Evolutionary conservation across 1,284 basidiomycete genomes (phyloP).

Genomic region (Rhodofomes roseus): DNA sequence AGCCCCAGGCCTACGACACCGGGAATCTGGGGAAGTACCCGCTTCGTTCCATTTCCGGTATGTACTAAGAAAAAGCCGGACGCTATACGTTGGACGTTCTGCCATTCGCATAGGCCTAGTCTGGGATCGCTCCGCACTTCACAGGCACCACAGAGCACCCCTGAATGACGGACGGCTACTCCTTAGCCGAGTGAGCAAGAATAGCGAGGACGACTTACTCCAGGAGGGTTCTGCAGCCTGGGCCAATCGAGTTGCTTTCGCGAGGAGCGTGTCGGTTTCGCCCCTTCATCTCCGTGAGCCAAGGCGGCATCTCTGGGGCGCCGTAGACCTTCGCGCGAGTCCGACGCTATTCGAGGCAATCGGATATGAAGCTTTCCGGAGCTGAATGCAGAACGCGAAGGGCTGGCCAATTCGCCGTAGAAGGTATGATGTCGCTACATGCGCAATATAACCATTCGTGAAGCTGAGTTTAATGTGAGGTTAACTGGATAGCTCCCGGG

Average conservation of each 20-base stretch:
- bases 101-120: neutral
- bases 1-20: neutral
- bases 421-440: neutral
- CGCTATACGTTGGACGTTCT: neutral
- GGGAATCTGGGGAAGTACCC: neutral
- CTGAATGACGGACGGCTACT: neutral
- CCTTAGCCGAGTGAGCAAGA: neutral
- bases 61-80: neutral
- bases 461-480: neutral
- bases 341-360: neutral
- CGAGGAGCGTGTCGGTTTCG: neutral
- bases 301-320: neutral
- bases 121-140: neutral
- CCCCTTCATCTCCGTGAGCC: constrained; percentile 1
- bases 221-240: neutral
- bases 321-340: neutral
- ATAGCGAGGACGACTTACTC: neutral
- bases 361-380: neutral
- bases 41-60: neutral
- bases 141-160: neutral
- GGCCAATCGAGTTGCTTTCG: neutral
- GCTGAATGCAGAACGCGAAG: neutral
- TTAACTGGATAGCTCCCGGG: too few species aligned
- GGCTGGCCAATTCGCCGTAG: neutral
- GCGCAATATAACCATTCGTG: neutral